Conservation (phyloP, 805 yeast genomes). For the Metschnikowia shivogae region DNA sequence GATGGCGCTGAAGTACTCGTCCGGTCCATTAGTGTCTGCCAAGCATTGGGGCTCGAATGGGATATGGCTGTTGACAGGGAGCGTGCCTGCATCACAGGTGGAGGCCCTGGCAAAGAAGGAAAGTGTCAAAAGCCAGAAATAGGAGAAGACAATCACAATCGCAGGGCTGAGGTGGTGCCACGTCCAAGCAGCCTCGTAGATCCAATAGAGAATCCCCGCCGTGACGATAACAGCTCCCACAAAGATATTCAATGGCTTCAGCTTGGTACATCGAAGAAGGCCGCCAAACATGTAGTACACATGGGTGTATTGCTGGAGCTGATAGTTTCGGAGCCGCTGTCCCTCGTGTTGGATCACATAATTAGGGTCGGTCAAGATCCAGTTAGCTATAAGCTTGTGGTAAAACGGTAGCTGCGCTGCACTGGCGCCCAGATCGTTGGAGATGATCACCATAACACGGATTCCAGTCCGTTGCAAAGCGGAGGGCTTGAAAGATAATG, state of each 20-base stretch:
- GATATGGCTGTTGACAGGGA: constrained; percentile 65
- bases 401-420: constrained; percentile 1
- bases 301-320: constrained; percentile 27
- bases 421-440: neutral
- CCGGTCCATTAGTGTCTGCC: constrained; percentile 36
- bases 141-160: constrained; percentile 51
- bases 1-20: constrained; percentile 37
- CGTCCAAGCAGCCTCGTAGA: constrained; percentile 44
- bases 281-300: constrained; percentile 64
- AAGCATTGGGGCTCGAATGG: constrained; percentile 19
- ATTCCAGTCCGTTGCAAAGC: too few species aligned
- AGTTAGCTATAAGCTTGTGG: constrained; percentile 15
- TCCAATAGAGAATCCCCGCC: constrained; percentile 52
- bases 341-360: constrained; percentile 6
- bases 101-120: constrained; percentile 51
- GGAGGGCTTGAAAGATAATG: too few species aligned
- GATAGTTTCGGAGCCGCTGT: constrained; percentile 34
- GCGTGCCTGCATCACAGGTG: constrained; percentile 63
- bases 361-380: constrained; percentile 26
- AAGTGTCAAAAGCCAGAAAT: constrained; percentile 52
- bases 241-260: constrained; percentile 37
- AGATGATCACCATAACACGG: constrained; percentile 1
- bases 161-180: constrained; percentile 58
- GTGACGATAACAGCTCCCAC: constrained; percentile 32
- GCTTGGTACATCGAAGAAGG: constrained; percentile 44